phyloP scores from a whole-genome alignment of 345 rosid genomes.

The Noccaea caerulescens region DNA sequence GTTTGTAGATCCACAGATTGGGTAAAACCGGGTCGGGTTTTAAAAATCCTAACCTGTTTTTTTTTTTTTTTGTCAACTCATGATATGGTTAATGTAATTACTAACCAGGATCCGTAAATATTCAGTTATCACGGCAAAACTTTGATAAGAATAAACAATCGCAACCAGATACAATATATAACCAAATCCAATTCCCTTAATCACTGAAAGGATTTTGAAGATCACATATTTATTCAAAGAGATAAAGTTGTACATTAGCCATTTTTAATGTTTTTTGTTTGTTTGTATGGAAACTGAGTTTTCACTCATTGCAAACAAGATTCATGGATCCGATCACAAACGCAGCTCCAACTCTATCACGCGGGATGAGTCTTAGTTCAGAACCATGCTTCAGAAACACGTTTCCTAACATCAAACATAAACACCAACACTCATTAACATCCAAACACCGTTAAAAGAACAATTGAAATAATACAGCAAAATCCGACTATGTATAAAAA shows the following conservation, averaged over 20 bases:
- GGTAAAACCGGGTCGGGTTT: conserved; percentile 25
- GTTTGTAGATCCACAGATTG: background rate
- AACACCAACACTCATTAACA: conserved; percentile 9
- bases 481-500: background rate
- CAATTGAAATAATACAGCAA: background rate
- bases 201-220: background rate
- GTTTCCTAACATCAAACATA: conserved; percentile 59
- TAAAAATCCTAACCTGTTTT: background rate
- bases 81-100: too few species aligned
- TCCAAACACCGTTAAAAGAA: background rate
- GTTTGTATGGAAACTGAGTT: background rate
- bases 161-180: background rate
- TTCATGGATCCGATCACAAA: conserved; percentile 14
- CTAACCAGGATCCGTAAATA: background rate
- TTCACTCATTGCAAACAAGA: conserved; percentile 7
- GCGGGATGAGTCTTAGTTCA: conserved; percentile 91
- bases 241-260: conserved; percentile 11
- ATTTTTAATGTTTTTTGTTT: background rate
- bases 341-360: conserved; percentile 87
- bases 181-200: background rate
- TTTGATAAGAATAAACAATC: background rate
- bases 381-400: conserved; percentile 98
- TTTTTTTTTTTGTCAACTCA: background rate
- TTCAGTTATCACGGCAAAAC: background rate
- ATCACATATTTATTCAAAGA: conserved; percentile 31